Percentiles rank a stretch among this genome's conserved stretches.
Conservation (phyloP, 2,329 filamentous ascomycete species). For the Parasarocladium wereldwijsianum region DNA sequence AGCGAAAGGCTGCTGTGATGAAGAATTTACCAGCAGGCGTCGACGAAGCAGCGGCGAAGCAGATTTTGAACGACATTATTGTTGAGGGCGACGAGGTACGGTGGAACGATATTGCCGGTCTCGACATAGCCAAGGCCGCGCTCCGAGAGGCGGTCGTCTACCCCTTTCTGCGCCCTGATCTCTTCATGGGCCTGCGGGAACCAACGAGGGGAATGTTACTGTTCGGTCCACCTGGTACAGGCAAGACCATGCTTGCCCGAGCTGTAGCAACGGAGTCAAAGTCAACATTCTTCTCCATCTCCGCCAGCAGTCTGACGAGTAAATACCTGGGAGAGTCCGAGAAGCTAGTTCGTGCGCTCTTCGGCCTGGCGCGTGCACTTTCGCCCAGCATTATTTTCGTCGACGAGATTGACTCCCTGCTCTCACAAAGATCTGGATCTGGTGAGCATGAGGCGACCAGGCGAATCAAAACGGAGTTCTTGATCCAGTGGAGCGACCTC, state of each 20-base stretch:
- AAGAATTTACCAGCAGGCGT: constrained; percentile 70
- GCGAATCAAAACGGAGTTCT: constrained; percentile 91
- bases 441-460: constrained; percentile 87
- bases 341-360: constrained; percentile 86
- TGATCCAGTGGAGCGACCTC: constrained; percentile 94
- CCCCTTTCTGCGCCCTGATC: constrained; percentile 82
- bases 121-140: constrained; percentile 81
- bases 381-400: constrained; percentile 97
- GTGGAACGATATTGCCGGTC: constrained; percentile 84
- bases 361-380: constrained; percentile 73
- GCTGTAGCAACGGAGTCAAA: constrained; percentile 89
- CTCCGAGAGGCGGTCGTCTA: constrained; percentile 95
- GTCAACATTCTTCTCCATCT: constrained; percentile 95
- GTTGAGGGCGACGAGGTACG: constrained; percentile 88
- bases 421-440: constrained; percentile 69
- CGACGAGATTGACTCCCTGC: constrained; percentile 89
- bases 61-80: constrained; percentile 93
- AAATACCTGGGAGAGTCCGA: constrained; percentile 96
- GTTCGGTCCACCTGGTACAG: constrained; percentile 93
- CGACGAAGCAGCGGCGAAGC: constrained; percentile 68
- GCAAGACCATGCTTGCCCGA: constrained; percentile 94
- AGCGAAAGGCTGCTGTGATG: constrained; percentile 48
- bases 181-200: constrained; percentile 91
- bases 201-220: constrained; percentile 90
- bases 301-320: constrained; percentile 81